phyloP scores from a whole-genome alignment of 2,329 filamentous ascomycete species.

The Ampelomyces quisqualis region DNA sequence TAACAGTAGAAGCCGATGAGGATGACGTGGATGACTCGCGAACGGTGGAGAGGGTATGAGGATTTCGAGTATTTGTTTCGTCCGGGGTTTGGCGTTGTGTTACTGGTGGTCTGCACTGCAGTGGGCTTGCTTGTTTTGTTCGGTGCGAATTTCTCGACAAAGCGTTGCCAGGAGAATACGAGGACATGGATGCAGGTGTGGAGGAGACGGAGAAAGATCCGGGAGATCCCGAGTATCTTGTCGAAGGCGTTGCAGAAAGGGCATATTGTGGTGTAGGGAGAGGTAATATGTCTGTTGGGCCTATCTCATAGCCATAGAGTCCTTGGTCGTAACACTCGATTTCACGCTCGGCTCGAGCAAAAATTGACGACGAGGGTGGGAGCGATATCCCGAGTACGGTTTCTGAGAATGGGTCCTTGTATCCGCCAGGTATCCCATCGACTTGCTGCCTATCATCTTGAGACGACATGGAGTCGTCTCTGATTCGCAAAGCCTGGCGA shows the following conservation, averaged over 20 bases:
- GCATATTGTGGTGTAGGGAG: conserved; percentile 66
- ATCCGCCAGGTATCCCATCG: conserved; percentile 35
- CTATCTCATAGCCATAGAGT: conserved; percentile 48
- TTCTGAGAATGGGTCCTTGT: conserved; percentile 45
- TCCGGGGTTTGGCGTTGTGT: conserved; percentile 58
- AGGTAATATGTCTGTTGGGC: conserved; percentile 66
- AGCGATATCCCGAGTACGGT: conserved; percentile 49
- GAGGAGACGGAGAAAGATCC: conserved; percentile 74
- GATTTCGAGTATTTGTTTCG: conserved; percentile 52
- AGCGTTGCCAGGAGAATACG: conserved; percentile 67
- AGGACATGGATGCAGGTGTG: conserved; percentile 75
- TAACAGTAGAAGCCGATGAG: conserved; percentile 69
- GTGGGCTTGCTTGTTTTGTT: conserved; percentile 57
- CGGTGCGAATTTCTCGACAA: conserved; percentile 49
- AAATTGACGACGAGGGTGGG: conserved; percentile 37
- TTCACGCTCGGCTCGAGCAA: conserved; percentile 30
- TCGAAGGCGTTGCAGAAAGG: conserved; percentile 71
- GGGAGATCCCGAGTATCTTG: conserved; percentile 72
- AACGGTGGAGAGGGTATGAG: conserved; percentile 63
- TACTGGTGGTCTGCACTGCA: conserved; percentile 60
- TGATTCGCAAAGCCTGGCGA: conserved; percentile 35
- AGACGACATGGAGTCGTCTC: conserved; percentile 38
- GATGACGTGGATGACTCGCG: conserved; percentile 71
- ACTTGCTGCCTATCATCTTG: conserved; percentile 32
- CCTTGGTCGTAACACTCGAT: conserved; percentile 25